Percentiles rank a stretch among this genome's conserved stretches.
These are phyloP conservation scores for Syzygium syzygioides DNA, from an alignment of 441 rosid genomes.

Conservation along the genomic window DNA sequence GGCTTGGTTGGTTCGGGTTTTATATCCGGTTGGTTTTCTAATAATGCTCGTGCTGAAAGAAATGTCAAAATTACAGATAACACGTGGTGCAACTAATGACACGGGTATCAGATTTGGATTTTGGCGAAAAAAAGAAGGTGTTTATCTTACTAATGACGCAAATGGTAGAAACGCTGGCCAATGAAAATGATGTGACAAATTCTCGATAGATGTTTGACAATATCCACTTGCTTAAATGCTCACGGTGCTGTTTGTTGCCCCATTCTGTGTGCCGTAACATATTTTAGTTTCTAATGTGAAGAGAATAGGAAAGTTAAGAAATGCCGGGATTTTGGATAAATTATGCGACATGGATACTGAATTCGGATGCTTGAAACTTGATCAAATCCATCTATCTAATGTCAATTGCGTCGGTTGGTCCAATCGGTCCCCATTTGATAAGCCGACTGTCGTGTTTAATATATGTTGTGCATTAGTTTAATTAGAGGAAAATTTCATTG, in stretches of 20 bases:
- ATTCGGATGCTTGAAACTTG: neutral
- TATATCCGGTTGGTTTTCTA: neutral
- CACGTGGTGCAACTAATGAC: neutral
- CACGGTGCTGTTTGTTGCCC: neutral
- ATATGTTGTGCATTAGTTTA: neutral
- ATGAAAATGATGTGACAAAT: neutral
- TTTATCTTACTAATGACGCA: neutral
- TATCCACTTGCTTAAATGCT: neutral
- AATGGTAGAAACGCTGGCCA: fast-evolving
- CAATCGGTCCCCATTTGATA: neutral
- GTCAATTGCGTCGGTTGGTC: neutral
- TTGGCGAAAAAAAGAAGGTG: fast-evolving
- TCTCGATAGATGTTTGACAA: neutral
- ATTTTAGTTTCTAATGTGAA: neutral
- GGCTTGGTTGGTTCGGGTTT: neutral
- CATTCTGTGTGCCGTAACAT: neutral
- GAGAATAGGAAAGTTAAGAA: neutral
- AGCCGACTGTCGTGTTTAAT: neutral
- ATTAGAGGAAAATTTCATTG: neutral
- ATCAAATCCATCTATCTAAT: neutral
- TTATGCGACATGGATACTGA: neutral
- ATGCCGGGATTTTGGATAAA: neutral
- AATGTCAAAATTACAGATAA: neutral
- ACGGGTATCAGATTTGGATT: too few species aligned
- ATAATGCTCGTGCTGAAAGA: neutral